Evolutionary conservation across 768 basidiomycete species (phyloP).

Genomic region (Tephrocybe sp.): DNA sequence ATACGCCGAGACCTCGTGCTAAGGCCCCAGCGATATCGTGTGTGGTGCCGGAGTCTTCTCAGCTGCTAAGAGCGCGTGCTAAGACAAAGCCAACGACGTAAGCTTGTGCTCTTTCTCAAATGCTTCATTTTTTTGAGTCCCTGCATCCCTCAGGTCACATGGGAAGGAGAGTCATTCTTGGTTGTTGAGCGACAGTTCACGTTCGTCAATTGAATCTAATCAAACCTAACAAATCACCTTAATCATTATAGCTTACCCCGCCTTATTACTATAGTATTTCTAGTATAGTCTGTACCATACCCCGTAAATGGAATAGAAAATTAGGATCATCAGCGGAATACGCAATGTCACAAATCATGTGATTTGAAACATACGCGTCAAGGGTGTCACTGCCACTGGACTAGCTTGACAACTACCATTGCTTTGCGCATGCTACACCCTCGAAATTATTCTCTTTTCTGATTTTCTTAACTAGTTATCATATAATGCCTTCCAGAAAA

Average conservation of each 20-base stretch:
- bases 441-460: neutral
- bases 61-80: conserved; percentile 5
- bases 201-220: conserved; percentile 11
- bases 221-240: too few species aligned
- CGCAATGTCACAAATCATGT: neutral
- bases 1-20: conserved; percentile 14
- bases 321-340: too few species aligned
- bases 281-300: too few species aligned
- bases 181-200: conserved; percentile 26
- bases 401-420: neutral
- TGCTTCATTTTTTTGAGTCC: neutral
- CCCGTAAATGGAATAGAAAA: too few species aligned
- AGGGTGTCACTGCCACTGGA: too few species aligned
- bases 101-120: neutral
- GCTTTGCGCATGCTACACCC: neutral
- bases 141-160: neutral
- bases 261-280: too few species aligned
- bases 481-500: conserved; percentile 9
- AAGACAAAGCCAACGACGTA: conserved; percentile 3
- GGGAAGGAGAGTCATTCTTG: conserved; percentile 17
- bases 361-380: conserved; percentile 3
- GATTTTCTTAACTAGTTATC: too few species aligned
- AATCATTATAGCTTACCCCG: too few species aligned
- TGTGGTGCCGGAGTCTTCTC: conserved; percentile 1
- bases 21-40: neutral